Conservation (phyloP, 2,329 filamentous ascomycete species). For the Proliferodiscus dingleyae region DNA sequence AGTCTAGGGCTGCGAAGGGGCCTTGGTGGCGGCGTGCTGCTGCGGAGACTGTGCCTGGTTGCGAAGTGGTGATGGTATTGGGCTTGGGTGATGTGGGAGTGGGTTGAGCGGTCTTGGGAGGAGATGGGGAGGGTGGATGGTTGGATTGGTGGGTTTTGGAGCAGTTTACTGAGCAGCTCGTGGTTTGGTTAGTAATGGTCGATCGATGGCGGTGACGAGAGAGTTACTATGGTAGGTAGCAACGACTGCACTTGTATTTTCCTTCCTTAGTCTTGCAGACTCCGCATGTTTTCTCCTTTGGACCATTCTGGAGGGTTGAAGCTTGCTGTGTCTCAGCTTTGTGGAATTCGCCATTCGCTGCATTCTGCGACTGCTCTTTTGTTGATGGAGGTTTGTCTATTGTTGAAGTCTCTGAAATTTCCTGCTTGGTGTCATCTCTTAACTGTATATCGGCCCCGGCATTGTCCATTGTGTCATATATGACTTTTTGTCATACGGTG, state of each 20-base stretch:
- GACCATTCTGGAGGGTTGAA: not conserved
- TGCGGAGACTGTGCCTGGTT: conserved; percentile 24
- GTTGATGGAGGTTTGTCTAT: too few relatives aligned
- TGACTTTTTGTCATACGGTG: too few relatives aligned
- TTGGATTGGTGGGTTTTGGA: conserved; percentile 45
- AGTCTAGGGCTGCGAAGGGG: conserved; percentile 49
- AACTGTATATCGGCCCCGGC: too few relatives aligned
- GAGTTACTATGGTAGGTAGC: conserved; percentile 53
- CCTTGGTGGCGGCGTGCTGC: conserved; percentile 30
- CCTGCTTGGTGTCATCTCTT: too few relatives aligned
- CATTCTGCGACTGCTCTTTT: too few relatives aligned
- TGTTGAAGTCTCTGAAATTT: too few relatives aligned
- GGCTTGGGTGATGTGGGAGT: conserved; percentile 10
- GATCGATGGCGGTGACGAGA: not conserved
- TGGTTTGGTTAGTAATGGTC: conserved; percentile 7
- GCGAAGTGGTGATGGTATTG: conserved; percentile 3
- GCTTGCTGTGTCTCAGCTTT: too few relatives aligned
- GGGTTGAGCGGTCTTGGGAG: conserved; percentile 10
- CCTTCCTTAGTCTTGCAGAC: conserved; percentile 47
- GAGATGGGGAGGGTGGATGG: conserved; percentile 18
- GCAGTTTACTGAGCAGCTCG: conserved; percentile 58
- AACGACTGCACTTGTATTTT: conserved; percentile 62
- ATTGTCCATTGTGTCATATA: too few relatives aligned
- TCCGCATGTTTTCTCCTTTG: conserved; percentile 43
- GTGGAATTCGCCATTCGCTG: too few relatives aligned